These are phyloP conservation scores for Colletotrichum costaricense DNA, from an alignment of 2,329 filamentous ascomycete species.

Conservation along the genomic window DNA sequence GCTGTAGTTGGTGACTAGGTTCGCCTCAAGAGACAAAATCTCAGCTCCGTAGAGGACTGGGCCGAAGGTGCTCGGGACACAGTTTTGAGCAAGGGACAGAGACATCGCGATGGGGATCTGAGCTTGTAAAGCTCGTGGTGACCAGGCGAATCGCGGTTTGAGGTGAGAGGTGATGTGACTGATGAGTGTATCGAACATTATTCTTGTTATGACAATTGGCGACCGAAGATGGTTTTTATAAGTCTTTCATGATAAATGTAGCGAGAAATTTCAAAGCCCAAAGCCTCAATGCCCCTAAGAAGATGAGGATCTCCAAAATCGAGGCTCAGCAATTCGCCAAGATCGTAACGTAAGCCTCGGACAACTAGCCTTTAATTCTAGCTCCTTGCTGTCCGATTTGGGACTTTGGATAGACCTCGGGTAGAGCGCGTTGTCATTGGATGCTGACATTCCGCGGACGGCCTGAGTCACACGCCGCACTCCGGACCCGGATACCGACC, in stretches of 20 bases:
- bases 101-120: not conserved
- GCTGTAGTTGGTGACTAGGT: conserved; percentile 35
- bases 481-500: not conserved
- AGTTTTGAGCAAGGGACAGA: not conserved
- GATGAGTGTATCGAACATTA: too few relatives aligned
- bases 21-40: conserved; percentile 28
- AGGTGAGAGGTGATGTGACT: not conserved
- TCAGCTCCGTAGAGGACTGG: conserved; percentile 30
- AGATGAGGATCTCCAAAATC: too few relatives aligned
- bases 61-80: not conserved
- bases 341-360: too few relatives aligned
- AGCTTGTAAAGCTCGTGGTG: not conserved
- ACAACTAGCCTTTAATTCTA: too few relatives aligned
- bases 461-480: not conserved
- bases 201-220: too few relatives aligned
- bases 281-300: too few relatives aligned
- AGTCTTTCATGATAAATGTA: too few relatives aligned
- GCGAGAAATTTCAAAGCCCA: too few relatives aligned
- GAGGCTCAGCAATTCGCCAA: too few relatives aligned
- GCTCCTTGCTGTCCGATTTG: too few relatives aligned
- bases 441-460: not conserved
- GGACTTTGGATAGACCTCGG: not conserved
- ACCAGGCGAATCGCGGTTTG: not conserved
- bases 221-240: too few relatives aligned
- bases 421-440: not conserved